phyloP scores from a whole-genome alignment of 164 flowering plant genomes.

The Cinnamomum chago region DNA sequence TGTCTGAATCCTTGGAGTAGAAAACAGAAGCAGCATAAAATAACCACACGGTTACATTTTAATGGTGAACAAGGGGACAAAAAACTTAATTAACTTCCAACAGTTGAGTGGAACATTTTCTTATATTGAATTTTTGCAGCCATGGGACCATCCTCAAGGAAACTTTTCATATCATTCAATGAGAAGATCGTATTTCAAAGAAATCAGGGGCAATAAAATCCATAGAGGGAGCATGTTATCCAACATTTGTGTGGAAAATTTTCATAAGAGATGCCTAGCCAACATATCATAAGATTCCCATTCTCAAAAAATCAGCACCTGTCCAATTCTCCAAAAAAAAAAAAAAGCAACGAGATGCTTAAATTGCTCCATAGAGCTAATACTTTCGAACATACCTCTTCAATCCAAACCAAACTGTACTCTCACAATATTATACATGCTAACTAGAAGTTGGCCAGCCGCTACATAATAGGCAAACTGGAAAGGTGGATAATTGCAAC shows the following conservation, averaged over 20 bases:
- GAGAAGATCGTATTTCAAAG: background rate
- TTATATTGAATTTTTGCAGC: too few species aligned
- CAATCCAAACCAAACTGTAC: background rate
- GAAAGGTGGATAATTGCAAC: background rate
- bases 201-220: background rate
- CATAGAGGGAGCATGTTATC: background rate
- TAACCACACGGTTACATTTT: too few species aligned
- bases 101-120: too few species aligned
- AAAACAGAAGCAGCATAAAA: too few species aligned
- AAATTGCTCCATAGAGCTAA: too few species aligned
- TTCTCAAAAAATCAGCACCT: background rate
- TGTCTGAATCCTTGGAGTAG: too few species aligned
- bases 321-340: background rate
- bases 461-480: background rate
- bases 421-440: background rate
- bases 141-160: too few species aligned
- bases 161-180: background rate
- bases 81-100: too few species aligned
- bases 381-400: too few species aligned
- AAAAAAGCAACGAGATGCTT: background rate
- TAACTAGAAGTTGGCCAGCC: background rate
- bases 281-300: constrained; percentile 1
- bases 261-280: background rate
- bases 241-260: background rate
- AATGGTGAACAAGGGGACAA: too few species aligned